A percentile compares a stretch with the other conserved stretches of the same genome.
These are phyloP conservation scores for Lodderomyces oxycetoniae DNA, from an alignment of 1,139 yeast species.

Conservation along the genomic window DNA sequence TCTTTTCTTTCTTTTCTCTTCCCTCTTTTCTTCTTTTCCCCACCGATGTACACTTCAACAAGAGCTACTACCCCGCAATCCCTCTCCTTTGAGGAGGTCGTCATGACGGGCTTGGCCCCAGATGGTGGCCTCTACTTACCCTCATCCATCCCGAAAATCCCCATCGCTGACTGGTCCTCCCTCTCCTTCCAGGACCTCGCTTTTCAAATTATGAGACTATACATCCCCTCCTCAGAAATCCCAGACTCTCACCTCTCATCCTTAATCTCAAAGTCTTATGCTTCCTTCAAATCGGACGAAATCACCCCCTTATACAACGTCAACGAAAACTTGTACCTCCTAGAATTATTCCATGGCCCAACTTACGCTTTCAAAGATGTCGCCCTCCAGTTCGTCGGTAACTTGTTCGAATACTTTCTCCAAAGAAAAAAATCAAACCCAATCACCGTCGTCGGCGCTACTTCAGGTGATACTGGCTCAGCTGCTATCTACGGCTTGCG, in stretches of 20 bases:
- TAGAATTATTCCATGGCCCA: slow-evolving; percentile 97
- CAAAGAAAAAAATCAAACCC: slow-evolving; percentile 73
- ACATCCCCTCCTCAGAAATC: slow-evolving; percentile 67
- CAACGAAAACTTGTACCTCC: slow-evolving; percentile 58
- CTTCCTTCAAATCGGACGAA: slow-evolving; percentile 80
- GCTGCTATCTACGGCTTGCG: slow-evolving; percentile 98
- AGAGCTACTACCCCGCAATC: slow-evolving; percentile 57
- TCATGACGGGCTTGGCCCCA: slow-evolving; percentile 88
- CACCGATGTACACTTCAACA: slow-evolving; percentile 79
- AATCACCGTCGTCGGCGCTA: slow-evolving; percentile 96
- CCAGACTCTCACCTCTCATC: slow-evolving; percentile 60
- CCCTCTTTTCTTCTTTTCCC: too few relatives aligned
- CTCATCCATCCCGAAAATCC: slow-evolving; percentile 67
- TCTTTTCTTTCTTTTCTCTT: too few relatives aligned
- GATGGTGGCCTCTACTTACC: slow-evolving; percentile 97
- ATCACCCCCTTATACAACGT: slow-evolving; percentile 79
- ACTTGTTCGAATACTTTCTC: slow-evolving; percentile 87
- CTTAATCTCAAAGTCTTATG: slow-evolving; percentile 67
- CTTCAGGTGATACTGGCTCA: slow-evolving; percentile 98
- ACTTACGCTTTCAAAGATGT: slow-evolving; percentile 98
- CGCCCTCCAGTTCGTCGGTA: slow-evolving; percentile 96
- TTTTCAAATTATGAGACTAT: slow-evolving; percentile 74
- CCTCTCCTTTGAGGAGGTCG: slow-evolving; percentile 83
- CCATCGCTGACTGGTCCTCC: slow-evolving; percentile 65
- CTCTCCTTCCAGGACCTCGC: slow-evolving; percentile 83